Conservation (phyloP, 768 basidiomycete genomes). For the Xerocomellus dryophilus region DNA sequence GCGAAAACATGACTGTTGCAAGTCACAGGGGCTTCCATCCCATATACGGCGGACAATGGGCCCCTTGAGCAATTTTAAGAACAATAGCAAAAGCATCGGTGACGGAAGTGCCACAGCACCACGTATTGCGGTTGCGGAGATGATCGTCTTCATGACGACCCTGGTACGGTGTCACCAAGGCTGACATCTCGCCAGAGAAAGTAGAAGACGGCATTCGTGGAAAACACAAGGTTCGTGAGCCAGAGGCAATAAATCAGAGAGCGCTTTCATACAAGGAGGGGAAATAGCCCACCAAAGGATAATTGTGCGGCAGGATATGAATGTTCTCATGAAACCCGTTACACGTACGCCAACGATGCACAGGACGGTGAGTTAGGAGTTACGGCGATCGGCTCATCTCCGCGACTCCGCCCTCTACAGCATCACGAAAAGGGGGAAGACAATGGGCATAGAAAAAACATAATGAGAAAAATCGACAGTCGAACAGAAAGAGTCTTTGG, state of each 20-base stretch:
- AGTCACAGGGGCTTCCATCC: slow-evolving; percentile 8
- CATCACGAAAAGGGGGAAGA: slow-evolving; percentile 12
- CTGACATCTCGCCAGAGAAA: not conserved
- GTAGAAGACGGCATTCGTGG: not conserved
- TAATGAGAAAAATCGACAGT: not conserved
- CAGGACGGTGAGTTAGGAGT: slow-evolving; percentile 21
- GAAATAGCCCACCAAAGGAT: slow-evolving; percentile 1
- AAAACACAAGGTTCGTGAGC: not conserved
- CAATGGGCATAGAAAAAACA: slow-evolving; percentile 1
- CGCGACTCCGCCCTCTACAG: slow-evolving; percentile 17
- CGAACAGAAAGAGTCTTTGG: not conserved
- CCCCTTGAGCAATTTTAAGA: not conserved
- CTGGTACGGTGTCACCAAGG: not conserved
- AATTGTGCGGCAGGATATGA: slow-evolving; percentile 4
- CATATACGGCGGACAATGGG: slow-evolving; percentile 26
- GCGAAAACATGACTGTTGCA: not conserved
- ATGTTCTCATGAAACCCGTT: slow-evolving; percentile 13
- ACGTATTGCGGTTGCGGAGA: slow-evolving; percentile 11
- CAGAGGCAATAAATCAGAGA: slow-evolving; percentile 2
- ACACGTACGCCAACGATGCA: slow-evolving; percentile 9
- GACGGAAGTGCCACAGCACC: slow-evolving; percentile 7
- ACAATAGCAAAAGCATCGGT: slow-evolving; percentile 16
- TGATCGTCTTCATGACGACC: slow-evolving; percentile 3
- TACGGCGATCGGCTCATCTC: slow-evolving; percentile 31
- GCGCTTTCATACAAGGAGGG: not conserved